Conservation (phyloP, 2,329 filamentous ascomycete genomes). For the Stachybotrys echinatus region DNA sequence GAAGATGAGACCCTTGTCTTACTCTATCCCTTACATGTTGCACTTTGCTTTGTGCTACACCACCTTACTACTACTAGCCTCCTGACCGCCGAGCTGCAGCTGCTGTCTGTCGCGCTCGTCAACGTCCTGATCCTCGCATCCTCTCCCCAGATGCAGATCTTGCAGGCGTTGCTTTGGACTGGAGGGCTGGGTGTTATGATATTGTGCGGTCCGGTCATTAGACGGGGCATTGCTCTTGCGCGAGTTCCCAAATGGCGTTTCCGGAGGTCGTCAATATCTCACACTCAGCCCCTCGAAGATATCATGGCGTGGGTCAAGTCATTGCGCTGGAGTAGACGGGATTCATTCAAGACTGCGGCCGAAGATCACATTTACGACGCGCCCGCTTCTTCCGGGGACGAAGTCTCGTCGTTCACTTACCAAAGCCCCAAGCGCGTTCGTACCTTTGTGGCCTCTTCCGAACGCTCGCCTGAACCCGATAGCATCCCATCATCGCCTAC, state of each 20-base stretch:
- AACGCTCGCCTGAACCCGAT: conserved; percentile 7
- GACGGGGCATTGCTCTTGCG: conserved; percentile 80
- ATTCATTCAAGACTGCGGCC: not conserved
- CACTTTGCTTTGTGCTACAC: conserved; percentile 66
- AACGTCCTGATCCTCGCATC: conserved; percentile 72
- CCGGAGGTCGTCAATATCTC: conserved; percentile 44
- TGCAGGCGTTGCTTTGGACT: conserved; percentile 80
- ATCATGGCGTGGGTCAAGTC: conserved; percentile 34
- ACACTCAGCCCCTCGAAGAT: conserved; percentile 29
- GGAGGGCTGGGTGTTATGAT: conserved; percentile 75
- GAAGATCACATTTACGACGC: conserved; percentile 25
- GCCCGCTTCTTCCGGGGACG: conserved; percentile 25
- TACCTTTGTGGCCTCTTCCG: conserved; percentile 19
- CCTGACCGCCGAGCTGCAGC: conserved; percentile 77
- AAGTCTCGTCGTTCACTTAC: conserved; percentile 12
- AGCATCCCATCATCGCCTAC: conserved; percentile 12
- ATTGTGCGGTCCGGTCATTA: conserved; percentile 66
- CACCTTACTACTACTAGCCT: conserved; percentile 86
- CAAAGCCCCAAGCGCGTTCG: conserved; percentile 18
- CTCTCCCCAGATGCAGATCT: conserved; percentile 78
- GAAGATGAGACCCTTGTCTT: conserved; percentile 55
- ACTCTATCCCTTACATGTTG: conserved; percentile 80
- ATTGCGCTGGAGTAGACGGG: conserved; percentile 23
- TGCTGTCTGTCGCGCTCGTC: conserved; percentile 77
- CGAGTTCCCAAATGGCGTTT: conserved; percentile 91